Base-by-base conservation (phyloP, 2,329 filamentous ascomycete species). In the Paramyrothecium roridum region DNA sequence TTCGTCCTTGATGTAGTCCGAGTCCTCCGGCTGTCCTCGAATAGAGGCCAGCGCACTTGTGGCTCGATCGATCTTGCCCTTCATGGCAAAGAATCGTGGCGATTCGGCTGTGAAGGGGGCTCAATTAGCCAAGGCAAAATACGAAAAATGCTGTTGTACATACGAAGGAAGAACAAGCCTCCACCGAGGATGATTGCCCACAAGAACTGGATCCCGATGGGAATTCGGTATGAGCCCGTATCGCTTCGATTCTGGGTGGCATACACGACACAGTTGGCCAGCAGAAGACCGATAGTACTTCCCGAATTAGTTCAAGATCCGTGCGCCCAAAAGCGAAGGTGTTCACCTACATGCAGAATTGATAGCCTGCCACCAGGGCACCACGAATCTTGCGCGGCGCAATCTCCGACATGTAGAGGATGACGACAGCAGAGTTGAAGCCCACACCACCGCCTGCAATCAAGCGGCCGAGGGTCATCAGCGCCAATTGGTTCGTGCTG, bases 71-170 rank as follows among this genome's bases (percentile, higher is more conserved):
- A 87, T 76, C 51, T 80, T 74, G 37, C 85, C 85, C 65, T 84
- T 85, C 77, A 86, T 88, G 71, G 91, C 85, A 65, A 78, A 89
- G 73, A 82, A 91, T 70, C 88, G 85, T 47, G 88, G 88, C 1
- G 87, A 89, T n/a, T 48, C 46, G 20, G 46, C 46, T 48, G 46
- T 21, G 4, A 20, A 6, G 7, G n/a, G 6, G 20, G n/a, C 13
- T 26, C 13, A 3, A 48, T 19, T 48, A 48, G 17, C 46, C 6
- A 48, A 4, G 13, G 8, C 4, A 48, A 47, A 10, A 48, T 4
- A 16, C 46, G 19, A 48, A 8, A 8, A 22, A 48, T 6, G 4
- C 7, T n/a, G 13, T 6, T 4, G 46, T 16, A 48, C 46, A 7
- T 26, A 48, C 46, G 46, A 16, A 48, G 46, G 19, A 48, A 22